Conservation (phyloP, 345 rosid genomes). For the Euclidium syriacum region DNA sequence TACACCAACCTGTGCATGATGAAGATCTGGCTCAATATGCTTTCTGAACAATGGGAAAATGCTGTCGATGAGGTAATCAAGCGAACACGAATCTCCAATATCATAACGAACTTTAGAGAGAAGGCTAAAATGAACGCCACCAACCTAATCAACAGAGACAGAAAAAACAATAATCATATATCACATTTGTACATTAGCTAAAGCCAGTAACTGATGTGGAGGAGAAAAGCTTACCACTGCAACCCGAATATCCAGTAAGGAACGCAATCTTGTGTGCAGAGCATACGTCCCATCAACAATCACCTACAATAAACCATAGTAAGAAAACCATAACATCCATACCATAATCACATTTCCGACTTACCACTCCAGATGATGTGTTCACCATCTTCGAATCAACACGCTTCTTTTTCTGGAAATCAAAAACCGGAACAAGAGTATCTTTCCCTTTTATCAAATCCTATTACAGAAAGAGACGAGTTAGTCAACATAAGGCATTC, state of each 20-base stretch:
- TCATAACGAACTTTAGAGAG: slow-evolving; percentile 94
- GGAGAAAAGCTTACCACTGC: slow-evolving; percentile 67
- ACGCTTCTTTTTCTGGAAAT: slow-evolving; percentile 76
- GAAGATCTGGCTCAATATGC: slow-evolving; percentile 98
- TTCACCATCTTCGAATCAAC: slow-evolving; percentile 53
- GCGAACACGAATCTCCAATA: slow-evolving; percentile 93
- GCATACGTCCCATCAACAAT: slow-evolving; percentile 99
- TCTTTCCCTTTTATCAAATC: slow-evolving; percentile 76
- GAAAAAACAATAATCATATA: slow-evolving; percentile 1
- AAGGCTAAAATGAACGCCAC: slow-evolving; percentile 99
- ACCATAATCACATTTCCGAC: slow-evolving; percentile 23
- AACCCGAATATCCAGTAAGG: slow-evolving; percentile 96
- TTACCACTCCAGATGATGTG: slow-evolving; percentile 80
- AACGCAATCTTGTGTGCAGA: slow-evolving; percentile 84
- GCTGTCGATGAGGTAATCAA: slow-evolving; percentile 94
- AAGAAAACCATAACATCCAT: slow-evolving; percentile 7
- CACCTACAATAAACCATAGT: slow-evolving; percentile 43
- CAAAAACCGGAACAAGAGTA: slow-evolving; percentile 69
- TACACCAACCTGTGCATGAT: slow-evolving; percentile 92
- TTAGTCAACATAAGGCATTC: slow-evolving; percentile 8
- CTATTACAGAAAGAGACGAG: slow-evolving; percentile 37
- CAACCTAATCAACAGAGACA: slow-evolving; percentile 57
- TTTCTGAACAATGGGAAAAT: slow-evolving; percentile 95
- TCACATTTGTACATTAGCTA: neutral
- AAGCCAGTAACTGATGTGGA: slow-evolving; percentile 7